Evolutionary conservation across 169 alveolate species (phyloP).

Genomic region (Prorocentrum cordatum): DNA sequence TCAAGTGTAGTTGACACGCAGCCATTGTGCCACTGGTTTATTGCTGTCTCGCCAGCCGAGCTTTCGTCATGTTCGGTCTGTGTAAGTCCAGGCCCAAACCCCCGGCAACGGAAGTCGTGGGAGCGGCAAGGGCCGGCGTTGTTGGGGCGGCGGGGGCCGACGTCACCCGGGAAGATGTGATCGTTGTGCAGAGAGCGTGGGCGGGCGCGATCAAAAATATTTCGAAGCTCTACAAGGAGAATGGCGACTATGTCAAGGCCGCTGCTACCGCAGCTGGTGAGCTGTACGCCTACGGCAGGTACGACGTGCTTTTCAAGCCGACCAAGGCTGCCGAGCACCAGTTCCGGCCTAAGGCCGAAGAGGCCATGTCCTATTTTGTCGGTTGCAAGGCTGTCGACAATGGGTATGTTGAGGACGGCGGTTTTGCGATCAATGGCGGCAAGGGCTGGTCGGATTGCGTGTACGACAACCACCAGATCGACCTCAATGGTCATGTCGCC

Average conservation of each 20-base stretch:
- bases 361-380: slow-evolving; percentile 12
- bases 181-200: neutral
- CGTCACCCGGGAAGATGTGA: neutral
- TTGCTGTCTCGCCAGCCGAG: too few relatives aligned
- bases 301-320: neutral
- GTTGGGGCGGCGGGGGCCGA: too few relatives aligned
- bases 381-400: neutral
- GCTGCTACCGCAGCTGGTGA: neutral
- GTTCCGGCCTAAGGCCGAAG: neutral
- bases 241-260: neutral
- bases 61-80: too few relatives aligned
- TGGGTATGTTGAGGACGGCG: neutral
- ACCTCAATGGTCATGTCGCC: neutral
- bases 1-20: too few relatives aligned
- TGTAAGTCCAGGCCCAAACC: too few relatives aligned
- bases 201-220: neutral
- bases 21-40: too few relatives aligned
- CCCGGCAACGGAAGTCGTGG: too few relatives aligned
- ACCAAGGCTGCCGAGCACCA: neutral
- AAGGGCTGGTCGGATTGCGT: slow-evolving; percentile 2
- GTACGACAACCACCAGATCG: neutral
- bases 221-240: neutral
- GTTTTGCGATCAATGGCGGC: slow-evolving; percentile 18
- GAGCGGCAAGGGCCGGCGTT: too few relatives aligned
- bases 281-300: neutral